A percentile compares a stretch with the other conserved stretches of the same genome.
These are phyloP conservation scores for Circinella umbellata DNA, from an alignment of 371 early-diverging fungal genomes.

Conservation along the genomic window DNA sequence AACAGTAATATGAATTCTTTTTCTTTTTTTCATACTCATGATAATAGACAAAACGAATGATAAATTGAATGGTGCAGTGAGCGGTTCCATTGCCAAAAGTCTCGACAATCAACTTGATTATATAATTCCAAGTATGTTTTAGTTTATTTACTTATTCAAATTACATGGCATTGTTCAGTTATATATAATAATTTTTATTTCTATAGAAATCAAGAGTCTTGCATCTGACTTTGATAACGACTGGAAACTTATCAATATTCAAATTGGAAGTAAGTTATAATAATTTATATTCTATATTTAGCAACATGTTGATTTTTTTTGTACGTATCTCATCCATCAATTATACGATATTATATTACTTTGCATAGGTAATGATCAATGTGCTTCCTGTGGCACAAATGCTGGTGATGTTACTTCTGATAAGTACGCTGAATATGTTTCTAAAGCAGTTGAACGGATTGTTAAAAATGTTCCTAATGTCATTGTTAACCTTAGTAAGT, in stretches of 20 bases:
- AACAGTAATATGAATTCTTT: no score
- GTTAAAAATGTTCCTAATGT: conserved; percentile 14
- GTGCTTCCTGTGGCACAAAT: conserved; percentile 11
- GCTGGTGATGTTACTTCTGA: conserved; percentile 11
- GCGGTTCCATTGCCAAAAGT: conserved; percentile 39
- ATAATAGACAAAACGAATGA: conserved; percentile 5
- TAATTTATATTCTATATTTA: no score
- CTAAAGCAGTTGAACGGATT: conserved; percentile 15
- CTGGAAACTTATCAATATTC: conserved; percentile 50
- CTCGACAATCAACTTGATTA: conserved; percentile 41
- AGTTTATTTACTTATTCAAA: background rate
- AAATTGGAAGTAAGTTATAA: conserved; percentile 39
- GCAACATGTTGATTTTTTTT: no score
- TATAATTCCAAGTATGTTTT: conserved; percentile 31
- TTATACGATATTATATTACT: background rate
- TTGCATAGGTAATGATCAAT: conserved; percentile 23
- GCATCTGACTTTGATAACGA: conserved; percentile 28
- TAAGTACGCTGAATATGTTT: conserved; percentile 13
- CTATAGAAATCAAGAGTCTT: conserved; percentile 22
- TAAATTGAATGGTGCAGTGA: conserved; percentile 43
- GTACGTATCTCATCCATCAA: background rate
- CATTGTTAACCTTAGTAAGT: conserved; percentile 19
- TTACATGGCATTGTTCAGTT: background rate
- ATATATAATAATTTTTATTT: background rate
- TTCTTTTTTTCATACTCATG: background rate